Percentiles rank a stretch among this genome's conserved stretches.
These are phyloP conservation scores for Pholiota conissans DNA, from an alignment of 768 basidiomycete species.

Conservation along the genomic window DNA sequence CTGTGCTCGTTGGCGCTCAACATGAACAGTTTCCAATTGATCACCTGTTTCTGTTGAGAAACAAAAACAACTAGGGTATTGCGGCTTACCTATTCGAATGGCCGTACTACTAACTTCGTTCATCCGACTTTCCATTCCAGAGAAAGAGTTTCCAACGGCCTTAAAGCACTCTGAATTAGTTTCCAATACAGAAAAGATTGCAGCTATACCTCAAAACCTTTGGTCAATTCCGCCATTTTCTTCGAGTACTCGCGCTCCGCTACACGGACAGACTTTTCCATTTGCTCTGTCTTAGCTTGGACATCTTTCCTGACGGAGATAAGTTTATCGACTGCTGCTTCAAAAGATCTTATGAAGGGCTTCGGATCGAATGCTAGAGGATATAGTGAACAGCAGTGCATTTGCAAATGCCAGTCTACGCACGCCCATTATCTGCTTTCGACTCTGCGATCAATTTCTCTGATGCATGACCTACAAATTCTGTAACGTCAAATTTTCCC, in stretches of 20 bases:
- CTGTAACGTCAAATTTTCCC: conserved; percentile 92
- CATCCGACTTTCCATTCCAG: conserved; percentile 88
- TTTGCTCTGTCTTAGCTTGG: conserved; percentile 84
- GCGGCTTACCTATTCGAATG: conserved; percentile 78
- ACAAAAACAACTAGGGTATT: neutral
- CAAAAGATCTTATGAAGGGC: conserved; percentile 91
- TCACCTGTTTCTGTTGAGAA: conserved; percentile 61
- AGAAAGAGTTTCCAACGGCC: conserved; percentile 87
- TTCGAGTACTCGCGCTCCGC: conserved; percentile 94
- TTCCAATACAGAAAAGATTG: neutral
- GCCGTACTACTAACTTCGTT: conserved; percentile 93
- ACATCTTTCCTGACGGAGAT: conserved; percentile 88
- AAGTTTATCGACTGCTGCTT: conserved; percentile 85
- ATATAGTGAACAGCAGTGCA: neutral
- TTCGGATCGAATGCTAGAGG: conserved; percentile 88
- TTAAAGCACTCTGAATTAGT: conserved; percentile 29
- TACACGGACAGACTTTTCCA: conserved; percentile 87
- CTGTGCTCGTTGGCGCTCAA: conserved; percentile 89
- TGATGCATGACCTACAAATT: conserved; percentile 82
- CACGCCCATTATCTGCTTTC: conserved; percentile 80
- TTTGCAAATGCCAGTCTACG: conserved; percentile 16
- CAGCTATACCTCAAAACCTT: conserved; percentile 87
- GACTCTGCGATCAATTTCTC: conserved; percentile 89
- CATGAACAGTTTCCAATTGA: conserved; percentile 92
- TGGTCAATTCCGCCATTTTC: conserved; percentile 90